Conservation (phyloP, 331 rosid species). For the Pyracantha coccinea region DNA sequence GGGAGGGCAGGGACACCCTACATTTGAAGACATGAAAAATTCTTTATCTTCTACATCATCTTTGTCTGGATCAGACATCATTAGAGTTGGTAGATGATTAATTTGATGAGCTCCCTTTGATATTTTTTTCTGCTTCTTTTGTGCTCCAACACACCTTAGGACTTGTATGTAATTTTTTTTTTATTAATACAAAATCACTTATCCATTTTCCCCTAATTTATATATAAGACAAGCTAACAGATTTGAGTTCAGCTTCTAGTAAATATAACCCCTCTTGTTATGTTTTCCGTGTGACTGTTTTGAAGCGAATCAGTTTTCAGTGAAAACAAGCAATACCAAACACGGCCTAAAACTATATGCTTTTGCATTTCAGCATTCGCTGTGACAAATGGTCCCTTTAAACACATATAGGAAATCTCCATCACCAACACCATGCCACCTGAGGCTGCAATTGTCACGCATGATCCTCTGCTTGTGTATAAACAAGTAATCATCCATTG, state of each 20-base stretch:
- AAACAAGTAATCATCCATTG: constrained; percentile 55
- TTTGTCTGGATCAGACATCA: constrained; percentile 11
- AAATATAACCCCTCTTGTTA: no score
- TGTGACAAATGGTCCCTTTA: constrained; percentile 43
- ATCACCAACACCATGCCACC: constrained; percentile 85
- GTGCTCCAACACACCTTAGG: not conserved
- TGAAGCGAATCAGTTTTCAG: no score
- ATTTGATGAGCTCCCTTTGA: not conserved
- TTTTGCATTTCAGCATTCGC: no score
- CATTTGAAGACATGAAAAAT: constrained; percentile 28
- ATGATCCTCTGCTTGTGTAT: no score
- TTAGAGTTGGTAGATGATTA: constrained; percentile 18
- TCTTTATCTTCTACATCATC: constrained; percentile 16
- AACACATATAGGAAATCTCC: constrained; percentile 74
- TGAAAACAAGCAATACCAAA: no score
- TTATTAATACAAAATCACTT: no score
- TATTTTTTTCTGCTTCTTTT: not conserved
- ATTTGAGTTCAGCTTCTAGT: not conserved
- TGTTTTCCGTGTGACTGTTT: no score
- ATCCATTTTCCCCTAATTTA: not conserved
- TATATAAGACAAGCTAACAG: no score
- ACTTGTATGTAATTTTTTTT: not conserved
- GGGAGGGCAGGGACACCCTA: constrained; percentile 17
- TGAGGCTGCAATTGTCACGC: constrained; percentile 65
- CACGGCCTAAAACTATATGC: no score